These are phyloP conservation scores for Kluyveromyces dobzhanskii DNA, from an alignment of 805 yeast species.

Conservation along the genomic window DNA sequence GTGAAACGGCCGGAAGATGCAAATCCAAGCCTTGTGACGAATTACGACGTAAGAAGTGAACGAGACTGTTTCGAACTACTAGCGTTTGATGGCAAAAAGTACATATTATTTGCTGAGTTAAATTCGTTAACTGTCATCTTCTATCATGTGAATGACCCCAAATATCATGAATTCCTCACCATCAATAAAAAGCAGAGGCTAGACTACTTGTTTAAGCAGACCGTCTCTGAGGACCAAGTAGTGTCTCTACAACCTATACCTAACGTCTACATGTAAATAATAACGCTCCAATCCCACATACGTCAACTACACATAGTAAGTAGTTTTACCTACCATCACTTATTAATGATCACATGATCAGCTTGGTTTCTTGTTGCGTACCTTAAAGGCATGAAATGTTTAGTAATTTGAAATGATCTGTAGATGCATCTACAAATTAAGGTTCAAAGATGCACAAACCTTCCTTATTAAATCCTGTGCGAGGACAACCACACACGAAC, in stretches of 20 bases:
- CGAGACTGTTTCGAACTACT: not conserved
- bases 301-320: no score
- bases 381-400: no score
- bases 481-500: no score
- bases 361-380: no score
- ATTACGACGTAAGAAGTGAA: not conserved
- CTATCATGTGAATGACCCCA: not conserved
- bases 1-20: not conserved
- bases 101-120: not conserved
- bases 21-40: not conserved
- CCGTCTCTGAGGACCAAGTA: not conserved
- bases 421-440: no score
- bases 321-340: no score
- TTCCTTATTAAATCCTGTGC: no score
- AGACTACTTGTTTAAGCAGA: conserved; percentile 1
- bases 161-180: not conserved
- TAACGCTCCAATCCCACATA: no score
- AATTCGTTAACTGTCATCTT: not conserved
- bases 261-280: not conserved
- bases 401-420: no score
- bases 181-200: not conserved
- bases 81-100: not conserved
- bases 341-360: no score
- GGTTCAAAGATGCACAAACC: no score
- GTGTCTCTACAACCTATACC: not conserved